These are phyloP conservation scores for Mycocentrospora acerina DNA, from an alignment of 2,329 filamentous ascomycete genomes.

Conservation along the genomic window DNA sequence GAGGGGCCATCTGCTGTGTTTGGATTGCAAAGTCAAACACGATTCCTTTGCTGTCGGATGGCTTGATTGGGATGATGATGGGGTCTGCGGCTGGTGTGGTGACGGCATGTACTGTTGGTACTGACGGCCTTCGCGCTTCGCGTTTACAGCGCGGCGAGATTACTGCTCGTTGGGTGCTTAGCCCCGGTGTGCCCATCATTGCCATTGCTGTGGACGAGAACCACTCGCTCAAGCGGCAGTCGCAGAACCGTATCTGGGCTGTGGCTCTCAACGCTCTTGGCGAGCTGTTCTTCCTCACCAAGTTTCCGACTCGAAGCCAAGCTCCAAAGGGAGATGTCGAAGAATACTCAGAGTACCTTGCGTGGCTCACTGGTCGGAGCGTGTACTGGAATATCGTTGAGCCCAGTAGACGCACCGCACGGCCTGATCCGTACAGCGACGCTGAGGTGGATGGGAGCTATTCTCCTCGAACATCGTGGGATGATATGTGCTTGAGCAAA, in stretches of 20 bases:
- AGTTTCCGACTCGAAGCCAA: conserved; percentile 62
- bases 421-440: conserved; percentile 71
- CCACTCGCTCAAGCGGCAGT: conserved; percentile 70
- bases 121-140: conserved; percentile 59
- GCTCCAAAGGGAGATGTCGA: conserved; percentile 51
- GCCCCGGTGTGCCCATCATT: conserved; percentile 90
- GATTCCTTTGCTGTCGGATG: conserved; percentile 71
- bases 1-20: conserved; percentile 73
- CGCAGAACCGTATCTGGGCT: conserved; percentile 78
- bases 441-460: conserved; percentile 69
- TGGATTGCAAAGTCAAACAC: conserved; percentile 86
- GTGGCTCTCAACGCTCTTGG: conserved; percentile 91
- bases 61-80: conserved; percentile 77
- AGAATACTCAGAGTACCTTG: conserved; percentile 61
- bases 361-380: conserved; percentile 79
- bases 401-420: conserved; percentile 69
- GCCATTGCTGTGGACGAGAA: conserved; percentile 80
- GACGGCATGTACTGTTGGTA: conserved; percentile 76
- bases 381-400: conserved; percentile 82
- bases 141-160: conserved; percentile 71
- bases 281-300: conserved; percentile 82
- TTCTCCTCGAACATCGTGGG: conserved; percentile 75
- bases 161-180: conserved; percentile 85
- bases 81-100: conserved; percentile 84
- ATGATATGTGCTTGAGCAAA: conserved; percentile 68